These are phyloP conservation scores for Moelleriella libera DNA, from an alignment of 2,329 filamentous ascomycete genomes.

Conservation along the genomic window DNA sequence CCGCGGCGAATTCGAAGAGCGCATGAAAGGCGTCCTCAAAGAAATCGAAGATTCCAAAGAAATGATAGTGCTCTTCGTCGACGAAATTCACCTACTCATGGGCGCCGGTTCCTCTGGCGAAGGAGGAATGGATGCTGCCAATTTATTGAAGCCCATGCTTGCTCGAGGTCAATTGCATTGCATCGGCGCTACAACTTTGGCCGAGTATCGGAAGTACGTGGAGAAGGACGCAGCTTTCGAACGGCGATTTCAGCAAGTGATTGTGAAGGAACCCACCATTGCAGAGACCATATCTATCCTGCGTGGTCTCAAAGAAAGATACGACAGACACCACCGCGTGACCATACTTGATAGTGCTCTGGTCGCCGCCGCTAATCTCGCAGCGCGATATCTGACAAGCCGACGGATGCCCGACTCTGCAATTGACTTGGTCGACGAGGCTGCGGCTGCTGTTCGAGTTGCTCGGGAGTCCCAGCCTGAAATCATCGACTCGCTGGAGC, in stretches of 20 bases:
- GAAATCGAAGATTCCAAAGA: conserved; percentile 92
- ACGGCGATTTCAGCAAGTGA: conserved; percentile 93
- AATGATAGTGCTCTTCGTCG: conserved; percentile 94
- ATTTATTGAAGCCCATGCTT: conserved; percentile 95
- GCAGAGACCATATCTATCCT: conserved; percentile 91
- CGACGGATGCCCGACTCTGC: conserved; percentile 89
- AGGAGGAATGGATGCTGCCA: conserved; percentile 97
- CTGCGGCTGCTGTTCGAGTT: conserved; percentile 89
- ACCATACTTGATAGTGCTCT: conserved; percentile 91
- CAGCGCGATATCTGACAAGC: conserved; percentile 83
- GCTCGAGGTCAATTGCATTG: conserved; percentile 94
- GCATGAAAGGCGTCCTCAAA: conserved; percentile 98
- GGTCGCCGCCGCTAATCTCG: conserved; percentile 79
- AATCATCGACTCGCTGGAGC: conserved; percentile 85
- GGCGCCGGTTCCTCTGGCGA: conserved; percentile 88
- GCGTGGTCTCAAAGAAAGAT: conserved; percentile 94
- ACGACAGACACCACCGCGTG: conserved; percentile 96
- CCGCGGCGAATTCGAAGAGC: conserved; percentile 94
- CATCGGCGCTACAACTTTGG: conserved; percentile 89
- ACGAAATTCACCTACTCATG: conserved; percentile 98
- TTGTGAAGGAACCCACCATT: conserved; percentile 88
- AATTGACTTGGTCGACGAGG: conserved; percentile 92
- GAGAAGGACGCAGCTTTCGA: conserved; percentile 98
- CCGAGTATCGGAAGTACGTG: conserved; percentile 96
- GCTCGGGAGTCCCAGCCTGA: conserved; percentile 94